Percentiles rank a stretch among this genome's conserved stretches.
Conservation (phyloP, 2,329 filamentous ascomycete species). For the Cryphonectria naterciae region DNA sequence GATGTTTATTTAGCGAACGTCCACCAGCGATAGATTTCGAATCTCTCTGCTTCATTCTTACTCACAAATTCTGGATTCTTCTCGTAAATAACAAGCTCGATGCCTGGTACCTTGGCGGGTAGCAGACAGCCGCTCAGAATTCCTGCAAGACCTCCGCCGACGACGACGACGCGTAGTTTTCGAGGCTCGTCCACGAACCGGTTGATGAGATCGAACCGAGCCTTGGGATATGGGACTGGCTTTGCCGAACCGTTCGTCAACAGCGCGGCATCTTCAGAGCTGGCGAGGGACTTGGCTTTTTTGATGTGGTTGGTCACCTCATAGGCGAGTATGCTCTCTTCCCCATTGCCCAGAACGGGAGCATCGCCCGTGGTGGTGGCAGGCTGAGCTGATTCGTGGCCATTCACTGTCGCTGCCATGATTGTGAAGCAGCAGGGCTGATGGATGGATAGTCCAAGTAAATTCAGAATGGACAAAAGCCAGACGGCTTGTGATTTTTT, state of each 20-base stretch:
- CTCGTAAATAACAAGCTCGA: conserved; percentile 68
- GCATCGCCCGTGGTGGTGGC: neutral
- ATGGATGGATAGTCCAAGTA: too few relatives aligned
- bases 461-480: neutral
- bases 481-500: neutral
- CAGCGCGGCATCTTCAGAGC: neutral
- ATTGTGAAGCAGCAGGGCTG: neutral
- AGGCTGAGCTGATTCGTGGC: neutral
- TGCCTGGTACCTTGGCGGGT: conserved; percentile 69
- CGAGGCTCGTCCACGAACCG: conserved; percentile 52
- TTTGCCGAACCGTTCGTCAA: conserved; percentile 5
- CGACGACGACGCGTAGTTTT: conserved; percentile 58
- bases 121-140: conserved; percentile 68
- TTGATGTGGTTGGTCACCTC: conserved; percentile 7
- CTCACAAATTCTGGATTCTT: conserved; percentile 70
- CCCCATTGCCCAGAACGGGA: conserved; percentile 3
- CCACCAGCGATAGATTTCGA: neutral
- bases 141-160: conserved; percentile 67
- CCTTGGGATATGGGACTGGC: conserved; percentile 27
- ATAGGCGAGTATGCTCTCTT: neutral
- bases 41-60: conserved; percentile 23
- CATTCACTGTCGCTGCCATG: neutral
- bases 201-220: conserved; percentile 39
- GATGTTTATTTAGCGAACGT: conserved; percentile 15
- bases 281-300: neutral